phyloP scores from a whole-genome alignment of 1,284 basidiomycete species.

The Lignosus rhinocerotis region DNA sequence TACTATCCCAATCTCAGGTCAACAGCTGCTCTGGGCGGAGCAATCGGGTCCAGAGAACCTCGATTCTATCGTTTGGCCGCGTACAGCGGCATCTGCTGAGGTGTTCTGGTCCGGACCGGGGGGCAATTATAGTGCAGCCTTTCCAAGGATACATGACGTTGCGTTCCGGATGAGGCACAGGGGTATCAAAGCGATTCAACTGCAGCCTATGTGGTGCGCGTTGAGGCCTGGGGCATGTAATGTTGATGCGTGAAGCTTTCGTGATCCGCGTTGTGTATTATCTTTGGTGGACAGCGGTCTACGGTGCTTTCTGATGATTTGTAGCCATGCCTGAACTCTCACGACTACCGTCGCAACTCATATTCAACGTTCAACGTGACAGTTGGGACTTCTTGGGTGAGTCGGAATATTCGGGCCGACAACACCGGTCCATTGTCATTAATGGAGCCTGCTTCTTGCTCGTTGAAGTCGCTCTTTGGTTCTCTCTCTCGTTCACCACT shows the following conservation, averaged over 20 bases:
- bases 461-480: too few relatives aligned
- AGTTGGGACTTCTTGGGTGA: too few relatives aligned
- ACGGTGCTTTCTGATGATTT: background rate
- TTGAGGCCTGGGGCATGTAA: conserved; percentile 62
- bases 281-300: background rate
- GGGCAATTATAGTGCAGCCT: conserved; percentile 48
- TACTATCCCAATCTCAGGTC: conserved; percentile 36
- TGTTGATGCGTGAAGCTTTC: conserved; percentile 38
- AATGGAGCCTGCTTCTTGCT: too few relatives aligned
- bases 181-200: conserved; percentile 64
- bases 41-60: conserved; percentile 72
- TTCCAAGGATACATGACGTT: conserved; percentile 79
- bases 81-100: conserved; percentile 77
- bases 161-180: conserved; percentile 67
- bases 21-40: conserved; percentile 78
- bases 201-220: conserved; percentile 85
- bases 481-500: background rate
- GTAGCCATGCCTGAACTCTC: too few relatives aligned
- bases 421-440: too few relatives aligned
- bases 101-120: conserved; percentile 75
- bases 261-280: too few relatives aligned
- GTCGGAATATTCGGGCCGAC: too few relatives aligned
- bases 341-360: too few relatives aligned
- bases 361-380: too few relatives aligned
- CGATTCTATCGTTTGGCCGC: conserved; percentile 76